Evolutionary conservation across 2,329 filamentous ascomycete species (phyloP), one percentile per base, ranked within the genome.

Genomic region (Parascedosporium putredinis): DNA sequence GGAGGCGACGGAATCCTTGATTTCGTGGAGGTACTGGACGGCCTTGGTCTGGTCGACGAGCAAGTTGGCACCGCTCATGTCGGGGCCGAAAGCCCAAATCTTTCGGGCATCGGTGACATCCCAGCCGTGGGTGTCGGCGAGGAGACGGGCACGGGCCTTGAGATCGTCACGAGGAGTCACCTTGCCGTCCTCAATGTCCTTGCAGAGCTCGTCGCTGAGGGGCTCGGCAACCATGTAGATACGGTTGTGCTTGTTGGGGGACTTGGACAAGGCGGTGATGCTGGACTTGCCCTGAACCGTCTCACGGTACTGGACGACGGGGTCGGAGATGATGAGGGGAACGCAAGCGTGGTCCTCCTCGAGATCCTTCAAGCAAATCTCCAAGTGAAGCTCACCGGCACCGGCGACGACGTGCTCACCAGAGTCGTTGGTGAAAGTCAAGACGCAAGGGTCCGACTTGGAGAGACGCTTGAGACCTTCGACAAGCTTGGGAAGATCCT

Each of bases 231-330:
- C 81, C 75, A 98, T 84, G 80, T 97, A 98, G 55, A 98, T 81
- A 89, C 93, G 91, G 83, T 98, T 98, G 86, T 98, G 93, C 88
- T 98, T 98, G 87, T 98, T 98, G 77, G 93, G 93, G 45, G 93
- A 98, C 81, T 98, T 98, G 73, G 93, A 97, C 65, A 98, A 80
- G 60, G 93, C 93, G 66, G 88, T 94, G 65, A 97, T 97, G 81
- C 83, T 88, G 50, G 93, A 97, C 67, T 82, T 83, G 64, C 58
- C 78, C 61, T 73, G 72, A 65, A 98, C 91, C 57, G 91, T 95
- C 83, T 98, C 93, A 82, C 93, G 90, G 84, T 95, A 98, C 70
- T 88, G 82, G 67, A 97, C 93, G 69, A 98, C 93, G 59, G 93
- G 93, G 78, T 97, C 93, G 67, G 90, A 96, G 73, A 98, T 84